Evolutionary conservation across 2,329 filamentous ascomycete genomes (phyloP).

Genomic region (Alternaria longipes): DNA sequence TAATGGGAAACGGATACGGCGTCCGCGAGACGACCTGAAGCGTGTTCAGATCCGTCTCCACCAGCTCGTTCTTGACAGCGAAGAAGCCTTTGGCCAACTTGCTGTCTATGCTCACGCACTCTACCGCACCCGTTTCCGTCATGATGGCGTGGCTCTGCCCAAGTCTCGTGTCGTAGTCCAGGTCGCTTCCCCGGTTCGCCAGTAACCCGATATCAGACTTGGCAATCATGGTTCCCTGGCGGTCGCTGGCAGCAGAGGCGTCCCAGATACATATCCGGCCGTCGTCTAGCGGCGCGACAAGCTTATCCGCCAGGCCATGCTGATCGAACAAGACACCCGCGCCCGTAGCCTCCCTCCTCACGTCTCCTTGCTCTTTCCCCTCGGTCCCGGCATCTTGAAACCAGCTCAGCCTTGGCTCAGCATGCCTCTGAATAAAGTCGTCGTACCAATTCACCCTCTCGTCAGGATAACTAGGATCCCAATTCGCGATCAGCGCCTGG

Average conservation of each 20-base stretch:
- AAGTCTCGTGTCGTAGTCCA: conserved; percentile 57
- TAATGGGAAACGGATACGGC: conserved; percentile 82
- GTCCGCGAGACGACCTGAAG: conserved; percentile 74
- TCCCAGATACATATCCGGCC: conserved; percentile 92
- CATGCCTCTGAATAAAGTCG: conserved; percentile 86
- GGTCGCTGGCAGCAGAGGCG: conserved; percentile 59
- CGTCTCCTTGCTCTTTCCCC: conserved; percentile 46
- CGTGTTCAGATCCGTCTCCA: conserved; percentile 79
- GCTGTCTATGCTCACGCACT: conserved; percentile 84
- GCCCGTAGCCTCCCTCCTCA: conserved; percentile 73
- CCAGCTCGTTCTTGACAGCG: conserved; percentile 76
- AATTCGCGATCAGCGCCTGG: conserved; percentile 74
- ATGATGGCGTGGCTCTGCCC: conserved; percentile 63
- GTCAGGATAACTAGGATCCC: conserved; percentile 78
- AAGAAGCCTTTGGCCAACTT: conserved; percentile 75
- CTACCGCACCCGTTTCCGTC: conserved; percentile 76
- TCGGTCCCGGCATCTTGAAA: conserved; percentile 66
- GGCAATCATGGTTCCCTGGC: conserved; percentile 70
- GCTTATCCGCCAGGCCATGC: conserved; percentile 64
- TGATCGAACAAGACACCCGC: conserved; percentile 70
- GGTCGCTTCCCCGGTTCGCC: conserved; percentile 61
- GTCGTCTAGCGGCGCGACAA: conserved; percentile 83
- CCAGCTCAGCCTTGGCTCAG: conserved; percentile 78
- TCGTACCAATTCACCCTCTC: conserved; percentile 86
- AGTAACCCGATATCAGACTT: conserved; percentile 74